These are phyloP conservation scores for Lachnellula willkommii DNA, from an alignment of 2,329 filamentous ascomycete species.

Conservation along the genomic window DNA sequence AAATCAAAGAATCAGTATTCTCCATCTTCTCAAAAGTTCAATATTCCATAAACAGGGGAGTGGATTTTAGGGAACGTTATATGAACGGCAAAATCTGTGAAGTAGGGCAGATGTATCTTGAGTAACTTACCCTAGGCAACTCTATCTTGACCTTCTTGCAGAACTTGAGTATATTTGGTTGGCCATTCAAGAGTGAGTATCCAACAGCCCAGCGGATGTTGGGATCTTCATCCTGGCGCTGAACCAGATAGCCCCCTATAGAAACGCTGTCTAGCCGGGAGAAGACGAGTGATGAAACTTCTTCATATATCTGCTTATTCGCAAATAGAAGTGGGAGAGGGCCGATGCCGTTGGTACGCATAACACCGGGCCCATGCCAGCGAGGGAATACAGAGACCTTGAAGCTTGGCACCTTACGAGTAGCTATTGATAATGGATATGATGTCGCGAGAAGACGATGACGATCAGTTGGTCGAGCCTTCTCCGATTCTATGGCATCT, in stretches of 20 bases:
- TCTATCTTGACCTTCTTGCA: slow-evolving; percentile 9
- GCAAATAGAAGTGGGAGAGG: slow-evolving; percentile 14
- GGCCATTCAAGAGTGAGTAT: slow-evolving; percentile 8
- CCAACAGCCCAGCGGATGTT: slow-evolving; percentile 5
- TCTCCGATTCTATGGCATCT: slow-evolving; percentile 2
- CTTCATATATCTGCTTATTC: slow-evolving; percentile 12
- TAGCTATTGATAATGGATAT: no score
- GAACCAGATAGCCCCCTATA: slow-evolving; percentile 14
- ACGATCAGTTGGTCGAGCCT: neutral
- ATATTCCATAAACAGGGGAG: neutral
- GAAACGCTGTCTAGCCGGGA: slow-evolving; percentile 9
- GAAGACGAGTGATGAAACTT: slow-evolving; percentile 13
- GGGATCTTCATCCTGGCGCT: slow-evolving; percentile 13
- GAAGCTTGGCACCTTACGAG: neutral
- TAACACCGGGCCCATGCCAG: slow-evolving; percentile 1
- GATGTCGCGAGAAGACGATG: no score
- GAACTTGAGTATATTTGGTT: slow-evolving; percentile 3
- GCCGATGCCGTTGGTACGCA: slow-evolving; percentile 10
- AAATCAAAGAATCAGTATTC: neutral
- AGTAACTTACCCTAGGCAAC: slow-evolving; percentile 1
- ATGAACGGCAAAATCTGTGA: neutral
- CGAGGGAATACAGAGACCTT: slow-evolving; percentile 2
- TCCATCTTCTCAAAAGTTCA: no score
- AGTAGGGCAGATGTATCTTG: neutral
- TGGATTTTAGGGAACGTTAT: neutral